Evolutionary conservation across 371 early-diverging fungal genomes (phyloP), one percentile per base, ranked within the genome.

Genomic region (Actinomucor elegans): DNA sequence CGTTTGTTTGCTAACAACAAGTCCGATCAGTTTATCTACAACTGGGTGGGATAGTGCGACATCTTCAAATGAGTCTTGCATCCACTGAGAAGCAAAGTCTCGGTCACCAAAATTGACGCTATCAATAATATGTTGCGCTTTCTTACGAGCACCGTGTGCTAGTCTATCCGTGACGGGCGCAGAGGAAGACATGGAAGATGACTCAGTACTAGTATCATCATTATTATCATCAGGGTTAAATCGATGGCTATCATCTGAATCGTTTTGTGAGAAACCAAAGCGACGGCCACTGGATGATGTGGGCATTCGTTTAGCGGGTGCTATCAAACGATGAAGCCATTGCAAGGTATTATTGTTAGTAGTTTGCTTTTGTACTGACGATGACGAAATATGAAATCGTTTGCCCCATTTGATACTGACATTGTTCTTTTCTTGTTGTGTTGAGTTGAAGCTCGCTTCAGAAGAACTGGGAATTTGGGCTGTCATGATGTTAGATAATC

Each of bases 101-200:
- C 71, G 55, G 40, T 74, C 75, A 0, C 71, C 75, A 55, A 74
- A 74, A 36, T 71, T 66, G 2, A 67, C 75, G 27, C 75, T 71
- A 12, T 66, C 55, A 10, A 74, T 74, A 14, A 73, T 64, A 28
- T 69, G 59, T 0, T 57, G 48, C 3, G 69, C 69, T 21, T 59
- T 60, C 24, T 61, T 56, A 6, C 48, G 40, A 0, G 73, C 66
- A 4, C 54, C 56, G 2, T 61, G 46, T 4, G 38, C 37, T 0
- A 42, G 17, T n/a, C 50, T 18, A 34, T 52, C 47, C 4, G 38
- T 45, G 12, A 40, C 47, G 7, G 48, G 48, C 5, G 37, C 40
- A 2, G 55, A 47, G 2, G 55, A 45, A 15, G 55, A 54, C 18
- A 54, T 18, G 10, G 46, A 46, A 5, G 41, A 5, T 12, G 18